Evolutionary conservation across 305 asterid genomes (phyloP).

Genomic region (Fraxinus latifolia): DNA sequence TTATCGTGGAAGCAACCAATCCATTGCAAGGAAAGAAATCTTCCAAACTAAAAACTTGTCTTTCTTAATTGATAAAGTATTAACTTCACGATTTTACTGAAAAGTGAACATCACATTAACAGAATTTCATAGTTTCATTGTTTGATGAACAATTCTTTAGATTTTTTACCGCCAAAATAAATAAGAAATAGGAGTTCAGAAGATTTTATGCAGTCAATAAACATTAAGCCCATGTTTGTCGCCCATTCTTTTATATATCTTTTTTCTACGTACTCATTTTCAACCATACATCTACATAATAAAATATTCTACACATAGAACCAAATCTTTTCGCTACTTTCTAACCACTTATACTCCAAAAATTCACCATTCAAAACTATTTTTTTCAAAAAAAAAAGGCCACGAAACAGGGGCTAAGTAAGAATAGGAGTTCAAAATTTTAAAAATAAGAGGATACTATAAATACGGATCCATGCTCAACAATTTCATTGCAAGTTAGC

Average conservation of each 20-base stretch:
- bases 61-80: not conserved
- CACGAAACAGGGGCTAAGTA: not conserved
- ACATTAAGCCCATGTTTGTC: not conserved
- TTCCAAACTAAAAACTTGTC: not conserved
- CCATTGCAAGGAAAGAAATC: not conserved
- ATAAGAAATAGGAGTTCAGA: not conserved
- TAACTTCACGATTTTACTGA: not conserved
- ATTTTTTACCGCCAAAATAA: not conserved
- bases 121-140: not conserved
- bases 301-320: not conserved
- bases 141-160: not conserved
- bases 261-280: not conserved
- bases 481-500: not conserved
- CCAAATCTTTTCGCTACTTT: not conserved
- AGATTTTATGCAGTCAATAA: constrained; percentile 19
- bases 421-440: not conserved
- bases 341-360: not conserved
- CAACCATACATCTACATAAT: not conserved
- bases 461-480: constrained; percentile 3
- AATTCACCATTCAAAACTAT: not conserved
- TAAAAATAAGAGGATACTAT: not conserved
- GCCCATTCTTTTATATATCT: not conserved
- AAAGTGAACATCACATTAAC: not conserved
- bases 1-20: not conserved
- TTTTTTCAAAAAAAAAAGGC: not conserved